These are phyloP conservation scores for Heterobasidion annosum DNA, from an alignment of 1,284 basidiomycete species.

Conservation along the genomic window DNA sequence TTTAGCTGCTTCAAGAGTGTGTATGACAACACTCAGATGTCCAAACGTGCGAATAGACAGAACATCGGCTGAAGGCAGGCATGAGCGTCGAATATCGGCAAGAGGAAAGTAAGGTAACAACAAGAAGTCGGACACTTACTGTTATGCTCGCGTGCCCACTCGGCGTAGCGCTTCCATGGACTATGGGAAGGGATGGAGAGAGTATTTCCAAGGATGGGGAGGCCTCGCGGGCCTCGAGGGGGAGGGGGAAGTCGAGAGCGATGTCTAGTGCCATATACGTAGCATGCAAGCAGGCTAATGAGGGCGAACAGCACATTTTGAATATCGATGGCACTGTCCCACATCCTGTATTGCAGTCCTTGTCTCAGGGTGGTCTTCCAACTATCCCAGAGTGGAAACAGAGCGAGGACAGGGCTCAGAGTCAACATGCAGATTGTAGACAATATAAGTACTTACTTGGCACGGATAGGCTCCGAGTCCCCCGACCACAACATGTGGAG, in stretches of 20 bases:
- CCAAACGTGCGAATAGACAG: not conserved
- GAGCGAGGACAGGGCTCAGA: no score
- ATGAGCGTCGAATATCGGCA: not conserved
- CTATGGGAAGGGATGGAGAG: not conserved
- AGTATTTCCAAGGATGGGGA: not conserved
- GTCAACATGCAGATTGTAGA: no score
- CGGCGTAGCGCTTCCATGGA: not conserved
- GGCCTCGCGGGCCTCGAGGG: not conserved
- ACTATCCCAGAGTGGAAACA: no score
- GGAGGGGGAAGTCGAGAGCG: not conserved
- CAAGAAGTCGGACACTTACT: not conserved
- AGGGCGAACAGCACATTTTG: not conserved
- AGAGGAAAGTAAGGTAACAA: no score
- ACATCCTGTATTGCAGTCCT: no score
- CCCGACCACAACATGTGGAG: no score
- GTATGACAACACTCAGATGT: not conserved
- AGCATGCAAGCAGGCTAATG: not conserved
- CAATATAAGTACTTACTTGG: no score
- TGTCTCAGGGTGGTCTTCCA: no score
- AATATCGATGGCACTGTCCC: no score
- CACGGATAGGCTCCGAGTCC: no score
- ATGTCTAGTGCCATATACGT: not conserved
- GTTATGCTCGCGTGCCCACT: not conserved
- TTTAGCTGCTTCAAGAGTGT: conserved; percentile 1
- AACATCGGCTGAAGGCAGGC: not conserved